Conservation (phyloP, 176 grass and related monocot species). For the Hordeum vulgare region DNA sequence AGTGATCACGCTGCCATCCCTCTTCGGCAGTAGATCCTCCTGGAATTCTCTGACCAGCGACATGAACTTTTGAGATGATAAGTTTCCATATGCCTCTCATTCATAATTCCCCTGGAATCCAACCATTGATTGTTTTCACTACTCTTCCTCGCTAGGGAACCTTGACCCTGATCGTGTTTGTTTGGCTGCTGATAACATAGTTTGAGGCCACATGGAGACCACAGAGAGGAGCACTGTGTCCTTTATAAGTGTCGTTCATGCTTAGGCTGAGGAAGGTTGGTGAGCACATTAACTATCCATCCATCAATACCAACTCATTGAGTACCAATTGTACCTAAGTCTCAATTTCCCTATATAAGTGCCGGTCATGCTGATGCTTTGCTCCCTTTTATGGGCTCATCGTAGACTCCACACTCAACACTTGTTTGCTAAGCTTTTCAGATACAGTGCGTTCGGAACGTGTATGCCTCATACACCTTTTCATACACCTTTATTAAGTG, state of each 20-base stretch:
- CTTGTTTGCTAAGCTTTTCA: too few relatives aligned
- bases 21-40: too few relatives aligned
- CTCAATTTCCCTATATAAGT: background rate
- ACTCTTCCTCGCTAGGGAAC: too few relatives aligned
- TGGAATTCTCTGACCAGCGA: too few relatives aligned
- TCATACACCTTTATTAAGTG: too few relatives aligned
- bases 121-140: background rate
- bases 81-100: background rate
- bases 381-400: too few relatives aligned
- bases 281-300: background rate
- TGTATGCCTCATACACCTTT: too few relatives aligned
- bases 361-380: too few relatives aligned
- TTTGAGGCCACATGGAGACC: background rate
- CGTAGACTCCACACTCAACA: too few relatives aligned
- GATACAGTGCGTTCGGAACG: too few relatives aligned
- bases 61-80: background rate
- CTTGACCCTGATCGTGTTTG: too few relatives aligned
- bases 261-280: background rate
- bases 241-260: background rate
- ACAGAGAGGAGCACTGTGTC: background rate
- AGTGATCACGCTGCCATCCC: too few relatives aligned
- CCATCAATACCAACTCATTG: background rate
- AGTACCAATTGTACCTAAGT: background rate
- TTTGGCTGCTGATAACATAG: background rate
- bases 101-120: background rate